Conservation (phyloP, 768 basidiomycete species). For the Pleurotus platypus region DNA sequence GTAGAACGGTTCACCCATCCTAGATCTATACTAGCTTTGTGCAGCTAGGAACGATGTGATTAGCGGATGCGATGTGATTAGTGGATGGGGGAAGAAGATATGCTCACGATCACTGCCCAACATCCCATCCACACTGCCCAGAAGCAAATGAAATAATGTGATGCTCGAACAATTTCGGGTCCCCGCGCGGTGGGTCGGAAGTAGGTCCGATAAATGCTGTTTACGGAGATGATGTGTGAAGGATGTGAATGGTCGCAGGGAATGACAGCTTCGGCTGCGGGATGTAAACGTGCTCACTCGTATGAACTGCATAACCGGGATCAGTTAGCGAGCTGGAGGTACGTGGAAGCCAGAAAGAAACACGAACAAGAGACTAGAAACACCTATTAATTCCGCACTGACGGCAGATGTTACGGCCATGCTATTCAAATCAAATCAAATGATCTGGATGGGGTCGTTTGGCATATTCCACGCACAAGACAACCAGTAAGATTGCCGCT, state of each 20-base stretch:
- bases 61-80: too few relatives aligned
- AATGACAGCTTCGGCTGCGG: neutral
- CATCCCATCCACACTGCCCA: constrained; percentile 43
- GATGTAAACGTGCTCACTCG: constrained; percentile 29
- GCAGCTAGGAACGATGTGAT: constrained; percentile 24
- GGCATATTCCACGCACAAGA: constrained; percentile 25
- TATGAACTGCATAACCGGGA: constrained; percentile 30
- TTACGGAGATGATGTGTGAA: too few relatives aligned
- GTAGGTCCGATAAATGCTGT: constrained; percentile 36
- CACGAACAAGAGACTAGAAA: constrained; percentile 38
- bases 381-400: constrained; percentile 43
- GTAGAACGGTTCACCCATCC: constrained; percentile 35
- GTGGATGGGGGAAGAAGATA: neutral
- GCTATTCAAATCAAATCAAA: constrained; percentile 11
- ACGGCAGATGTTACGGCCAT: constrained; percentile 48
- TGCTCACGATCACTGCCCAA: constrained; percentile 32
- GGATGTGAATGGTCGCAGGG: neutral
- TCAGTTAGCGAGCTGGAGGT: neutral
- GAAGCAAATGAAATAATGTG: constrained; percentile 36
- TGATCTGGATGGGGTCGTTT: neutral
- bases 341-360: constrained; percentile 1
- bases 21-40: constrained; percentile 40
- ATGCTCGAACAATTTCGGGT: constrained; percentile 34
- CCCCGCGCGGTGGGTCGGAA: constrained; percentile 31
- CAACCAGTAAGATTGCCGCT: constrained; percentile 38